These are phyloP conservation scores for Solanum okadae DNA, from an alignment of 257 asterid genomes.

Conservation along the genomic window DNA sequence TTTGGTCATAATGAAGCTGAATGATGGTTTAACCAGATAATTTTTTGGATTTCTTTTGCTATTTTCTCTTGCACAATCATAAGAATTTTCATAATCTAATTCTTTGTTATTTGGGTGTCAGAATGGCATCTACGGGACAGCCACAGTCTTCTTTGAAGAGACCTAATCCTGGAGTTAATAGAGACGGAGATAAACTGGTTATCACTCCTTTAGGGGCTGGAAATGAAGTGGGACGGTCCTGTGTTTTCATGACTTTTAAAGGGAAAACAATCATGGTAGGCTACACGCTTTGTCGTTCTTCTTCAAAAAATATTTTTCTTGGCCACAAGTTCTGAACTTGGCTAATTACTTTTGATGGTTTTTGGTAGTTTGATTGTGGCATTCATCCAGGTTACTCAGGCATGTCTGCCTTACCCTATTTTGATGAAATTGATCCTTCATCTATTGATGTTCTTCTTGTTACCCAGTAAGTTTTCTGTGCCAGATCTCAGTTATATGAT, in stretches of 20 bases:
- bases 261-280: constrained; percentile 81
- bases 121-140: constrained; percentile 64
- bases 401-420: constrained; percentile 96
- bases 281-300: background rate
- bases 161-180: constrained; percentile 21
- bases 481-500: background rate
- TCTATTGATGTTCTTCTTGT: constrained; percentile 78
- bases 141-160: constrained; percentile 42
- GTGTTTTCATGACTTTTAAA: constrained; percentile 81
- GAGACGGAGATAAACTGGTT: constrained; percentile 84
- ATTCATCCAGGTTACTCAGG: constrained; percentile 96
- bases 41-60: background rate
- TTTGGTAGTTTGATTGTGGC: constrained; percentile 86
- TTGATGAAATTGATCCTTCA: constrained; percentile 92
- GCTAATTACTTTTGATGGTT: background rate
- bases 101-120: background rate
- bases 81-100: background rate
- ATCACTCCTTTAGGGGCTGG: constrained; percentile 95
- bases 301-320: background rate
- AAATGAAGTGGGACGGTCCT: constrained; percentile 95
- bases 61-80: background rate
- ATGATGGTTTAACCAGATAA: background rate
- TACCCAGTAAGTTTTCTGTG: constrained; percentile 57
- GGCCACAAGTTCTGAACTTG: background rate
- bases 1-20: background rate